Evolutionary conservation across 2,329 filamentous ascomycete species (phyloP).

Genomic region (Pseudogymnoascus verrucosus): DNA sequence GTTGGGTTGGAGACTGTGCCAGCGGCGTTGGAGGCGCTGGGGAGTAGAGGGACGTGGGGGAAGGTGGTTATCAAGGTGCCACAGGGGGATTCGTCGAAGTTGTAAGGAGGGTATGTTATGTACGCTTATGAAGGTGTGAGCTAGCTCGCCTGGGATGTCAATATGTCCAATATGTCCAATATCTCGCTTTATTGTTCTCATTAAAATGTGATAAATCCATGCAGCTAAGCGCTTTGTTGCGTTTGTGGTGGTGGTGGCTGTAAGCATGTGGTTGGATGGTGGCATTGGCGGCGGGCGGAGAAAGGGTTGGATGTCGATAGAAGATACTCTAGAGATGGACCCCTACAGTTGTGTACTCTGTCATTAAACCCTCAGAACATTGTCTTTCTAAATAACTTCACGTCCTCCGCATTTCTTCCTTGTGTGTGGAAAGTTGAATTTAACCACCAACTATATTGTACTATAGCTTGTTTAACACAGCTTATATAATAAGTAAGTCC

Average conservation of each 20-base stretch:
- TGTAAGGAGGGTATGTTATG: constrained; percentile 30
- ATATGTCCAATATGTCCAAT: not conserved
- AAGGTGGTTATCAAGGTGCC: constrained; percentile 89
- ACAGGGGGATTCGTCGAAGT: constrained; percentile 52
- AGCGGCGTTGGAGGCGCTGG: constrained; percentile 67
- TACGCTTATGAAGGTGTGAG: not conserved
- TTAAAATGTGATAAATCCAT: not conserved
- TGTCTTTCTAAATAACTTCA: not conserved
- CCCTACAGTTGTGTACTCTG: not conserved
- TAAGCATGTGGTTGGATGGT: not conserved
- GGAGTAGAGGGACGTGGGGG: constrained; percentile 80
- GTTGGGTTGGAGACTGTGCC: constrained; percentile 74
- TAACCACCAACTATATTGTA: not conserved
- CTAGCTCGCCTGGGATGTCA: not conserved
- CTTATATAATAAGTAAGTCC: not conserved
- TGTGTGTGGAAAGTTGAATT: not conserved
- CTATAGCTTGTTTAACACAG: not conserved
- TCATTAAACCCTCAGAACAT: not conserved
- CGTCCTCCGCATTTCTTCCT: not conserved
- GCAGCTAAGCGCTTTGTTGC: not conserved
- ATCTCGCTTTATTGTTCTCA: not conserved
- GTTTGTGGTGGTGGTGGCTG: not conserved
- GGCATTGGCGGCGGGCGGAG: not conserved
- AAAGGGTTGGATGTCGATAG: not conserved
- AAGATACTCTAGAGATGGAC: not conserved